A percentile compares a stretch with the other conserved stretches of the same genome.
Evolutionary conservation across 2,329 filamentous ascomycete species (phyloP).

Genomic region (Aspergillus costaricaensis): DNA sequence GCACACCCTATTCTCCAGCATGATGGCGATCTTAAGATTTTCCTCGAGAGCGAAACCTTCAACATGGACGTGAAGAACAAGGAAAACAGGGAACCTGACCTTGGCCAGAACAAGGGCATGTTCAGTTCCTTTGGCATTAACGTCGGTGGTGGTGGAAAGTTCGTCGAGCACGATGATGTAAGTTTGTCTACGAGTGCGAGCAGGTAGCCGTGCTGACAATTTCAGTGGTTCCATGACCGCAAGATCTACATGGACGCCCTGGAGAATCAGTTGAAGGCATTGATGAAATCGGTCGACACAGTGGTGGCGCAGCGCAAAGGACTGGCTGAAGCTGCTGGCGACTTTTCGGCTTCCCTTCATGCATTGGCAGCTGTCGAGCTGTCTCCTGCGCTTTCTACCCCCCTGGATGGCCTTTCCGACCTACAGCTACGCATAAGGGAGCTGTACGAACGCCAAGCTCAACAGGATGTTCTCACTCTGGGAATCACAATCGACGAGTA

Average conservation of each 20-base stretch:
- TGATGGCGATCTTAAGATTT: constrained; percentile 91
- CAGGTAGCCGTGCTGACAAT: constrained; percentile 23
- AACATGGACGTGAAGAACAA: constrained; percentile 98
- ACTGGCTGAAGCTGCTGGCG: constrained; percentile 87
- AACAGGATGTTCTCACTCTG: constrained; percentile 93
- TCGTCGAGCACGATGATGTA: constrained; percentile 96
- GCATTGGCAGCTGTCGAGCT: constrained; percentile 90
- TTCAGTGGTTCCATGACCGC: constrained; percentile 94
- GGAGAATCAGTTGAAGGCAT: constrained; percentile 83
- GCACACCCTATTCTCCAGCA: constrained; percentile 87
- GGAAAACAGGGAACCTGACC: constrained; percentile 81
- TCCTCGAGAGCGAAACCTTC: constrained; percentile 94
- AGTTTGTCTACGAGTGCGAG: constrained; percentile 37
- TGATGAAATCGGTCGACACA: constrained; percentile 90
- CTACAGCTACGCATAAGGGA: constrained; percentile 92
- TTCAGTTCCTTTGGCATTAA: constrained; percentile 80
- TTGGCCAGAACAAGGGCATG: constrained; percentile 90
- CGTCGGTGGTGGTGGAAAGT: constrained; percentile 77
- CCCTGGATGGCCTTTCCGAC: constrained; percentile 87
- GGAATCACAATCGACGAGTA: constrained; percentile 99
- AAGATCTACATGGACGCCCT: constrained; percentile 92
- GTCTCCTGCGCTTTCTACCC: constrained; percentile 81
- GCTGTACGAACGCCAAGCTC: constrained; percentile 92
- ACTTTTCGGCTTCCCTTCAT: constrained; percentile 92
- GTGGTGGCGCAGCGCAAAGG: constrained; percentile 91